These are phyloP conservation scores for Sanghuangporus sanghuang DNA, from an alignment of 1,284 basidiomycete species.

Conservation along the genomic window DNA sequence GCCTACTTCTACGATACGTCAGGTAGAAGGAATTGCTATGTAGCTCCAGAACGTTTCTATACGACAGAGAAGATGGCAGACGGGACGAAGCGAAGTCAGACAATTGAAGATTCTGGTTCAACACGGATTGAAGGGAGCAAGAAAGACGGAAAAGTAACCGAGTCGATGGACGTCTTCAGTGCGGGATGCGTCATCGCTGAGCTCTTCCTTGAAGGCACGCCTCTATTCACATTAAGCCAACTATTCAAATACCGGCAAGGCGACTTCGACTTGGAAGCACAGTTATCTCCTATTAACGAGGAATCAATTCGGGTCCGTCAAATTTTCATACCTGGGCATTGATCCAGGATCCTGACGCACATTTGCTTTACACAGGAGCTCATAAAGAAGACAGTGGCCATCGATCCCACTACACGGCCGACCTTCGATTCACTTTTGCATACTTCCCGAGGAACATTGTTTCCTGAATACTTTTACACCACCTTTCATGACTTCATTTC, in stretches of 20 bases:
- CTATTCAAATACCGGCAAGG: slow-evolving; percentile 93
- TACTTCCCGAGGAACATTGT: slow-evolving; percentile 71
- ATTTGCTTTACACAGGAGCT: slow-evolving; percentile 53
- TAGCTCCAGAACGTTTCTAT: slow-evolving; percentile 97
- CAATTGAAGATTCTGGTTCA: slow-evolving; percentile 38
- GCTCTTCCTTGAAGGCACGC: slow-evolving; percentile 92
- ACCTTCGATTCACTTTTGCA: slow-evolving; percentile 83
- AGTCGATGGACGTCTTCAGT: slow-evolving; percentile 98
- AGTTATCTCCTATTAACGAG: slow-evolving; percentile 78
- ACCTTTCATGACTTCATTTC: slow-evolving; percentile 89
- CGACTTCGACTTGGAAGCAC: slow-evolving; percentile 72
- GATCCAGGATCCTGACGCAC: slow-evolving; percentile 15
- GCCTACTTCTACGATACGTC: slow-evolving; percentile 98
- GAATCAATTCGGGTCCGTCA: slow-evolving; percentile 69
- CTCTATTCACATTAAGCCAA: slow-evolving; percentile 92
- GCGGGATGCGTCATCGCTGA: slow-evolving; percentile 95
- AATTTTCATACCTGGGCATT: slow-evolving; percentile 19
- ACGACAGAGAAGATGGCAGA: slow-evolving; percentile 65
- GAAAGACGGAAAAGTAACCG: slow-evolving; percentile 78
- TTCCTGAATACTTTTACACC: slow-evolving; percentile 91
- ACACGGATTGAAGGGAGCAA: slow-evolving; percentile 41
- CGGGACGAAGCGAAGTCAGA: slow-evolving; percentile 3
- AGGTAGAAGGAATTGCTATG: slow-evolving; percentile 88
- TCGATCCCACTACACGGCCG: slow-evolving; percentile 74
- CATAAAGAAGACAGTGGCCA: slow-evolving; percentile 86